These are phyloP conservation scores for Sindora glabra DNA, from an alignment of 306 rosid species.

Conservation along the genomic window DNA sequence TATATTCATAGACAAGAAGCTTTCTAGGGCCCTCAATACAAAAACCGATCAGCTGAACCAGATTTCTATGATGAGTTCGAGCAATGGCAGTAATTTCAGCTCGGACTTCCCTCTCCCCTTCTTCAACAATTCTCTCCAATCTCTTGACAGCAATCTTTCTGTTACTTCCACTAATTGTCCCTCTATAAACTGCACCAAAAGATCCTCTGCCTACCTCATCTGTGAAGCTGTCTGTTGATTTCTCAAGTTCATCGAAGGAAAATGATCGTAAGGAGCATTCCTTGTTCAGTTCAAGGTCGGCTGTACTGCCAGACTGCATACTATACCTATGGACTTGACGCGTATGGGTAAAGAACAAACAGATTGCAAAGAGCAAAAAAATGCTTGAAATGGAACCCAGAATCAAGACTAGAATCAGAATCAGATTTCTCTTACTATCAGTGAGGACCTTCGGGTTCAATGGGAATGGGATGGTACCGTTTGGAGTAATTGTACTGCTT, in stretches of 20 bases:
- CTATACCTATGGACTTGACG: background rate
- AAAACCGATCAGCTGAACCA: constrained; percentile 33
- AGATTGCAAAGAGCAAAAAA: background rate
- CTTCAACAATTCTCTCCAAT: constrained; percentile 7
- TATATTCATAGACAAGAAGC: too few relatives aligned
- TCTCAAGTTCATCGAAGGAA: constrained; percentile 22
- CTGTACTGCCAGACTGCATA: background rate
- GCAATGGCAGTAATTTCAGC: constrained; percentile 23
- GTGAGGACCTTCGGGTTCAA: background rate
- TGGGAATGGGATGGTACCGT: background rate
- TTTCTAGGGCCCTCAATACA: constrained; percentile 33
- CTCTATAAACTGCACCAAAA: constrained; percentile 24
- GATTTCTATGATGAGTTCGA: constrained; percentile 31
- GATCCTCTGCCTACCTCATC: constrained; percentile 32
- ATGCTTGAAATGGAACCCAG: constrained; percentile 14
- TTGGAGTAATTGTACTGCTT: background rate
- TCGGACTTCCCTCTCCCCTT: constrained; percentile 28
- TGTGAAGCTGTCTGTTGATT: constrained; percentile 11
- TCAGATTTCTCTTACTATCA: constrained; percentile 11
- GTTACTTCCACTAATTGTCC: background rate
- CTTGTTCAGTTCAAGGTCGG: constrained; percentile 4
- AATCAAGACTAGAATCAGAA: constrained; percentile 1
- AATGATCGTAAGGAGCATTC: constrained; percentile 24
- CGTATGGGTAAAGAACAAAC: constrained; percentile 11
- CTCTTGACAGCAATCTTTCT: constrained; percentile 24